Conservation (phyloP, 2,329 filamentous ascomycete genomes). For the Beauveria varroae region DNA sequence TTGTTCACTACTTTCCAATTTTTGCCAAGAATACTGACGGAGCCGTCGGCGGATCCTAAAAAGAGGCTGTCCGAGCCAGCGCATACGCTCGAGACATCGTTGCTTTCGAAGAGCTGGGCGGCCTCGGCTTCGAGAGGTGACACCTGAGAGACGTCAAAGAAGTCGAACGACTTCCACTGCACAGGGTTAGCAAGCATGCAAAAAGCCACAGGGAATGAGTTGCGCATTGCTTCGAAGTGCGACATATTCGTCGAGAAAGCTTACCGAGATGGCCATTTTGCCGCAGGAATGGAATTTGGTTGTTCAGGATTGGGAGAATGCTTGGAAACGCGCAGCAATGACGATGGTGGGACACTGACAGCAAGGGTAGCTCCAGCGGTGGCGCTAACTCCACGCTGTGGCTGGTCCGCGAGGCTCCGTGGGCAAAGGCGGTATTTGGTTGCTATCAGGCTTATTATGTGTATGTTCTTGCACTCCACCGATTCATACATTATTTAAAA, state of each 20-base stretch:
- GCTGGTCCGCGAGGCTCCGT: not conserved
- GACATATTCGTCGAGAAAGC: not conserved
- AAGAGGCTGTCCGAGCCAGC: constrained; percentile 87
- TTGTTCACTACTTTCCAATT: constrained; percentile 79
- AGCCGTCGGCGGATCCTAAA: constrained; percentile 76
- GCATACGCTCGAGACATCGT: constrained; percentile 74
- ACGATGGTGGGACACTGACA: constrained; percentile 8
- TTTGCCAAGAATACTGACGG: constrained; percentile 79
- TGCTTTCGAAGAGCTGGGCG: constrained; percentile 71
- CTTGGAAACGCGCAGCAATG: constrained; percentile 2
- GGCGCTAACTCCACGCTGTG: not conserved
- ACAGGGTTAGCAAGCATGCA: not conserved
- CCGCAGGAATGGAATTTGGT: constrained; percentile 6
- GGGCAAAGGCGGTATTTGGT: not conserved
- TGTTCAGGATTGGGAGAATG: not conserved
- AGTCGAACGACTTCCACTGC: constrained; percentile 98
- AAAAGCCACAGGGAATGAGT: no score
- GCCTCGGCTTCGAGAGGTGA: constrained; percentile 73
- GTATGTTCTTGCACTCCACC: no score
- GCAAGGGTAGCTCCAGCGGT: constrained; percentile 8
- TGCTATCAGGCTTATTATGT: no score
- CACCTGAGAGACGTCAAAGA: constrained; percentile 91
- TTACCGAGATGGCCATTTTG: constrained; percentile 20
- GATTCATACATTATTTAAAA: not conserved
- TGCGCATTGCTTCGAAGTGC: not conserved